phyloP scores from a whole-genome alignment of 2,329 filamentous ascomycete genomes.

The Thelonectria blattea region DNA sequence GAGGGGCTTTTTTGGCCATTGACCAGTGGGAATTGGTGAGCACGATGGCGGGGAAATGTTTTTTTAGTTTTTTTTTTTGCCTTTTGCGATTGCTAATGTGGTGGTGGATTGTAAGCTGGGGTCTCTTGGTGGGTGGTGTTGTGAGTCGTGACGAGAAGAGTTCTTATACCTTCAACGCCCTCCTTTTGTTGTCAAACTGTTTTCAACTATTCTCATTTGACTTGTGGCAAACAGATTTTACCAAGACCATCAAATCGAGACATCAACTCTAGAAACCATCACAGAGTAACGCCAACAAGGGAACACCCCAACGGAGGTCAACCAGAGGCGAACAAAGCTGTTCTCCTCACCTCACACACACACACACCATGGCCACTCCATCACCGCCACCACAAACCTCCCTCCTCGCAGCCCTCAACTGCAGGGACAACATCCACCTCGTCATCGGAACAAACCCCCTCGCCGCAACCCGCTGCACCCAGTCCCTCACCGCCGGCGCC shows the following conservation, averaged over 20 bases:
- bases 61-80: slow-evolving; percentile 20
- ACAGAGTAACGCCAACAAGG: too few species aligned
- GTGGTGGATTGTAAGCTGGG: slow-evolving; percentile 23
- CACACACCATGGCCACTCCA: slow-evolving; percentile 22
- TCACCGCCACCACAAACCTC: slow-evolving; percentile 45
- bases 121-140: neutral
- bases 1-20: slow-evolving; percentile 23
- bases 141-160: neutral
- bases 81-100: slow-evolving; percentile 18
- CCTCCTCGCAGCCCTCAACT: slow-evolving; percentile 76
- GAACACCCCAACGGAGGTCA: too few species aligned
- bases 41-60: slow-evolving; percentile 15
- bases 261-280: neutral
- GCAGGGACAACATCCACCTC: slow-evolving; percentile 75
- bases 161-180: slow-evolving; percentile 3
- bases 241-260: neutral
- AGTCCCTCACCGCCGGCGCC: slow-evolving; percentile 83
- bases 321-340: slow-evolving; percentile 6
- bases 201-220: neutral
- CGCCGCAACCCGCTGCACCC: slow-evolving; percentile 81
- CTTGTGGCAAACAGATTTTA: neutral
- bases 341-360: neutral
- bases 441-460: slow-evolving; percentile 87
- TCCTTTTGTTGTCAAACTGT: neutral
- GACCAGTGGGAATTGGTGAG: neutral